A percentile compares a stretch with the other conserved stretches of the same genome.
Conservation (phyloP, 2,329 filamentous ascomycete genomes). For the Neofusicoccum parvum region DNA sequence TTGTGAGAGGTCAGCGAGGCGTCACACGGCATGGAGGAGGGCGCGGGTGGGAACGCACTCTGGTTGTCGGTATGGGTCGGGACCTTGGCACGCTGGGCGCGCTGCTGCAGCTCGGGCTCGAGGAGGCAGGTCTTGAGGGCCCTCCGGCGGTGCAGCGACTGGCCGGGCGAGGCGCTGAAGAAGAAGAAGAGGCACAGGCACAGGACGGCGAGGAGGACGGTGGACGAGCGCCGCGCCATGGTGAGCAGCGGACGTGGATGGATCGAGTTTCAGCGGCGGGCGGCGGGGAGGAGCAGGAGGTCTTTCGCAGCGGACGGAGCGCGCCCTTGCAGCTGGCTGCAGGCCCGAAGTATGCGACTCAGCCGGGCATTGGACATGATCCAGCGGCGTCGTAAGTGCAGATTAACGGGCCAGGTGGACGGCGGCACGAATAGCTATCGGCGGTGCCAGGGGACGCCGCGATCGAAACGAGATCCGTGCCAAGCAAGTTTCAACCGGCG, state of each 20-base stretch:
- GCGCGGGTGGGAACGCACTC: conserved; percentile 6
- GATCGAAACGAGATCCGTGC: conserved; percentile 7
- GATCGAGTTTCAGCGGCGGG: background rate
- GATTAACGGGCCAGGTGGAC: background rate
- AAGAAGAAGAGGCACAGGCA: conserved; percentile 6
- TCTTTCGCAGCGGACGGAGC: background rate
- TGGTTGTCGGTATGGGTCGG: conserved; percentile 1
- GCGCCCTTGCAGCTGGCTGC: conserved; percentile 13
- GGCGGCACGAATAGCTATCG: conserved; percentile 16
- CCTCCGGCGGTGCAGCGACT: background rate
- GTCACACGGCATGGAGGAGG: background rate
- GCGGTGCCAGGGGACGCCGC: conserved; percentile 9
- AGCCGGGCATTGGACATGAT: conserved; percentile 3
- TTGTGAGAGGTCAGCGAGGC: background rate
- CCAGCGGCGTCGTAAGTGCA: conserved; percentile 1
- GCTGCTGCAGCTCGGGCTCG: conserved; percentile 14
- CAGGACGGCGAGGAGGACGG: background rate
- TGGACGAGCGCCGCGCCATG: conserved; percentile 20
- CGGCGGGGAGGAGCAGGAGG: background rate
- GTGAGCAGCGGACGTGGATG: background rate
- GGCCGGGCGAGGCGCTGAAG: conserved; percentile 1
- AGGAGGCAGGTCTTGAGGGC: conserved; percentile 10
- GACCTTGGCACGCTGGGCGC: conserved; percentile 17
- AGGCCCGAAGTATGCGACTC: conserved; percentile 2
- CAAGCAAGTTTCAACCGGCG: background rate